Percentiles rank a stretch among this genome's conserved stretches.
Evolutionary conservation across 2,329 filamentous ascomycete species (phyloP).

Genomic region (Dactylellina cionopaga): DNA sequence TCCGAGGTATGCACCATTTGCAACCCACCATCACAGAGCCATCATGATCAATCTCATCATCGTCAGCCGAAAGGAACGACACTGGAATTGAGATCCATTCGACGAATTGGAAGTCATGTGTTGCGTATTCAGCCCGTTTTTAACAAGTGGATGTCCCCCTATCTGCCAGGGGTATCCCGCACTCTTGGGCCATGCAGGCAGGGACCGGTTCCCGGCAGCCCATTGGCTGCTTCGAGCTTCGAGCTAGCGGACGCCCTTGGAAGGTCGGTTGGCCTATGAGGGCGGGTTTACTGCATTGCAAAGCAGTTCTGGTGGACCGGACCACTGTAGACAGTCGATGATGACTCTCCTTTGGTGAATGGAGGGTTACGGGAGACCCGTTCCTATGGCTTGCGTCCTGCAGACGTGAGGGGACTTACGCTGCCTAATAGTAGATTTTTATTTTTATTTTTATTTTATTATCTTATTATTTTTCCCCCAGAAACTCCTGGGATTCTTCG

Average conservation of each 20-base stretch:
- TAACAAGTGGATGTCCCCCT: slow-evolving; percentile 14
- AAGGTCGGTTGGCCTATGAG: slow-evolving; percentile 44
- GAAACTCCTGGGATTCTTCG: neutral
- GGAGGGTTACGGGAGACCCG: slow-evolving; percentile 12
- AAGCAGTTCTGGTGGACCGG: slow-evolving; percentile 16
- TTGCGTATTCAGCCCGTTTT: slow-evolving; percentile 47
- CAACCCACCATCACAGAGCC: slow-evolving; percentile 10
- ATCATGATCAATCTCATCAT: neutral
- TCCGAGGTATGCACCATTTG: neutral
- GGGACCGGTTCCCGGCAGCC: slow-evolving; percentile 40
- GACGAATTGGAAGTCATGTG: slow-evolving; percentile 40
- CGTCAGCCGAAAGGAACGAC: slow-evolving; percentile 23
- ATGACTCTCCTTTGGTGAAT: slow-evolving; percentile 15
- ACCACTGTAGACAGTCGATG: slow-evolving; percentile 27
- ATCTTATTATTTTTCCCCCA: neutral
- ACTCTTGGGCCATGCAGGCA: slow-evolving; percentile 46
- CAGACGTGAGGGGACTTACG: neutral
- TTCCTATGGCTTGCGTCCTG: neutral
- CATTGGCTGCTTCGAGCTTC: slow-evolving; percentile 46
- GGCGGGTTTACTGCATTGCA: slow-evolving; percentile 2
- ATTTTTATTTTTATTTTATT: too few relatives aligned
- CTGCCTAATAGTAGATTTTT: slow-evolving; percentile 14
- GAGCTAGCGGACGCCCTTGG: slow-evolving; percentile 49
- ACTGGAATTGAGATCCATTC: neutral
- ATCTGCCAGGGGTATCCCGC: slow-evolving; percentile 52